Evolutionary conservation across 169 alveolate species (phyloP), one percentile per base, ranked within the genome.

Genomic region (Eimeria acervulina): DNA sequence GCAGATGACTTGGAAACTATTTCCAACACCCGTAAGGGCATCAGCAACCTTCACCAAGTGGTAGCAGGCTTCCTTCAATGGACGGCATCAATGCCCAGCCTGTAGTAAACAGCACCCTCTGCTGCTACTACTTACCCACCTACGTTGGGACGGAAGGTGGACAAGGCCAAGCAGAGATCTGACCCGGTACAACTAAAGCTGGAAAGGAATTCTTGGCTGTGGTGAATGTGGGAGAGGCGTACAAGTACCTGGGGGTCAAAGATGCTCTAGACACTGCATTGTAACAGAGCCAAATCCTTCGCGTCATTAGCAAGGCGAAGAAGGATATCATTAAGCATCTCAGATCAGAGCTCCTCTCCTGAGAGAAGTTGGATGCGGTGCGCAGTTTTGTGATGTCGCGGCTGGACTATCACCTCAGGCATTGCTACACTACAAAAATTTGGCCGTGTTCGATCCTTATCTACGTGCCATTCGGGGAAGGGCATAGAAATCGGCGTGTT

Each of bases 1-100:
- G 80, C 80, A 68, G 80, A 68, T 68, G 80, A 68, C 80, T 68
- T 68, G 42, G n/a, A 68, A 68, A 7, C 80, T 68, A 42, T 68
- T 2, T 38, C 42, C 80, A 33, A n/a, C 42, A 68, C n/a, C 38
- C 42, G 80, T 33, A 13, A 38, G 44, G 80, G 44, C 42, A 68
- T 68, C 80, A 68, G 42, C 80, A 28, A 0, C 38, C 80, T 68
- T 33, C 80, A 68, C 42, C 80, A 68, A 28, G 80, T 26, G 80
- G 80, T 28, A 13, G 17, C 21, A 21, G 42, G 23, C 15, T 68
- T 68, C 80, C 44, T 68, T 68, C 44, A 68, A 0, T 68, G 80
- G 80, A 68, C 44, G 17, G 80, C 42, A 10, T 4, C n/a, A 31
- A 42, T 0, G 80, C 42, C 44, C 44, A n/a, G n/a, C n/a, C n/a